phyloP scores from a whole-genome alignment of 306 rosid genomes.

The Pterocarpus santalinus region DNA sequence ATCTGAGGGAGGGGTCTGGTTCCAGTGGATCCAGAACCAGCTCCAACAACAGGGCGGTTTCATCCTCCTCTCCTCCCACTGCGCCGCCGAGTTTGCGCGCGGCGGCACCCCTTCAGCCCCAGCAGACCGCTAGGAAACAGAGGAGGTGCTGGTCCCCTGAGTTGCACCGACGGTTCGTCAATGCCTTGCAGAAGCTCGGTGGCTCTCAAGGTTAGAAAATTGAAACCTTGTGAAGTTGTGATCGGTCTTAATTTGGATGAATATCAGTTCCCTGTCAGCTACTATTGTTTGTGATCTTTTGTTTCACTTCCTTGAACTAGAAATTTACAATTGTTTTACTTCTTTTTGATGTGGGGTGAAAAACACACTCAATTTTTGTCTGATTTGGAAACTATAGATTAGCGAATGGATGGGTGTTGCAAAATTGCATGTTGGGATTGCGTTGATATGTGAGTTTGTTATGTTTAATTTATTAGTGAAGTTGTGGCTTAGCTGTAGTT shows the following conservation, averaged over 20 bases:
- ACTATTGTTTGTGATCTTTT: slow-evolving; percentile 14
- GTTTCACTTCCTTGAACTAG: slow-evolving; percentile 40
- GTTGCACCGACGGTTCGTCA: slow-evolving; percentile 84
- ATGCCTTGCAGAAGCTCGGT: slow-evolving; percentile 94
- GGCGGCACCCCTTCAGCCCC: slow-evolving; percentile 45
- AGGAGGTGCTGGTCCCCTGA: slow-evolving; percentile 99
- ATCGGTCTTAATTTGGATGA: neutral
- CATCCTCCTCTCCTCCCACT: slow-evolving; percentile 60
- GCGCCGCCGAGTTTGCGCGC: slow-evolving; percentile 56
- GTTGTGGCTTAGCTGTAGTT: slow-evolving; percentile 35
- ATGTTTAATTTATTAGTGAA: slow-evolving; percentile 15
- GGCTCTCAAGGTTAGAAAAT: slow-evolving; percentile 89
- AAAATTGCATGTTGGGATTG: slow-evolving; percentile 23
- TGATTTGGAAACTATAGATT: slow-evolving; percentile 28
- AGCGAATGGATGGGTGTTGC: slow-evolving; percentile 35
- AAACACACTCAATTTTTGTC: slow-evolving; percentile 27
- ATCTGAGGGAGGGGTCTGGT: slow-evolving; percentile 64
- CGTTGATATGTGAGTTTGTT: slow-evolving; percentile 40
- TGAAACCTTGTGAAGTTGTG: slow-evolving; percentile 11
- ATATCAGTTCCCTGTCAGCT: neutral
- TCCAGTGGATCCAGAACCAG: slow-evolving; percentile 67
- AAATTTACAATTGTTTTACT: slow-evolving; percentile 33
- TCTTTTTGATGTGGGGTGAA: neutral
- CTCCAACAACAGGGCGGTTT: slow-evolving; percentile 57
- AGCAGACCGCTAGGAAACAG: slow-evolving; percentile 77